Evolutionary conservation across 495 filamentous ascomycete genomes (phyloP).

Genomic region (Penicillium dipodomyicola): DNA sequence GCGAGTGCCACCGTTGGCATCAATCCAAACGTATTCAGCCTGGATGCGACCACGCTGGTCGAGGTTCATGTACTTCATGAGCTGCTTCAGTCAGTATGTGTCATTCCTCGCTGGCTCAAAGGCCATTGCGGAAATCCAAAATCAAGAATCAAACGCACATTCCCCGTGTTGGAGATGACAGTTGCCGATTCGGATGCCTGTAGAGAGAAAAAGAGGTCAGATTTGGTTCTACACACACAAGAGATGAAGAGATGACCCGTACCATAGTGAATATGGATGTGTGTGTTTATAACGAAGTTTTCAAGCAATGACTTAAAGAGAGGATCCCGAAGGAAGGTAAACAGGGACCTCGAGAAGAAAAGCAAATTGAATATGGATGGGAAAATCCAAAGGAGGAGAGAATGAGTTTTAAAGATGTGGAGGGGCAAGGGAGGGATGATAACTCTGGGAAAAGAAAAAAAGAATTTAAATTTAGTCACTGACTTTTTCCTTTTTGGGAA

Average conservation of each 20-base stretch:
- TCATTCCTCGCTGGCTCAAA: conserved; percentile 34
- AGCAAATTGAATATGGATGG: conserved; percentile 23
- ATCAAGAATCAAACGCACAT: conserved; percentile 52
- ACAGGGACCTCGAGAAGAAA: background rate
- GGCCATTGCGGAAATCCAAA: conserved; percentile 38
- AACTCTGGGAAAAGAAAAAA: conserved; percentile 12
- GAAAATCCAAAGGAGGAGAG: conserved; percentile 28
- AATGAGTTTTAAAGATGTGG: conserved; percentile 30
- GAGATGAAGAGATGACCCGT: conserved; percentile 16
- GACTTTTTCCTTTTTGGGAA: conserved; percentile 17
- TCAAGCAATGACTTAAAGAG: conserved; percentile 17
- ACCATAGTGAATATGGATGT: conserved; percentile 48
- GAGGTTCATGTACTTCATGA: conserved; percentile 87
- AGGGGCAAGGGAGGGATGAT: conserved; percentile 19
- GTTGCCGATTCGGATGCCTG: conserved; percentile 52
- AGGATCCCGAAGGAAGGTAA: conserved; percentile 22
- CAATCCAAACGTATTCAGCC: conserved; percentile 99
- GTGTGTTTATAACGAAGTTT: conserved; percentile 36
- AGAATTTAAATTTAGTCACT: conserved; percentile 38
- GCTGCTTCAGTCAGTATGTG: conserved; percentile 57
- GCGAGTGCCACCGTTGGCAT: conserved; percentile 70
- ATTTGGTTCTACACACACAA: background rate
- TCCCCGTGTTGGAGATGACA: conserved; percentile 67
- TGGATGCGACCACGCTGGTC: conserved; percentile 82
- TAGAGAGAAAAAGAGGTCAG: conserved; percentile 14